Evolutionary conservation across 2,329 filamentous ascomycete genomes (phyloP), one percentile per base, ranked within the genome.

Genomic region (Penicillium sp.): DNA sequence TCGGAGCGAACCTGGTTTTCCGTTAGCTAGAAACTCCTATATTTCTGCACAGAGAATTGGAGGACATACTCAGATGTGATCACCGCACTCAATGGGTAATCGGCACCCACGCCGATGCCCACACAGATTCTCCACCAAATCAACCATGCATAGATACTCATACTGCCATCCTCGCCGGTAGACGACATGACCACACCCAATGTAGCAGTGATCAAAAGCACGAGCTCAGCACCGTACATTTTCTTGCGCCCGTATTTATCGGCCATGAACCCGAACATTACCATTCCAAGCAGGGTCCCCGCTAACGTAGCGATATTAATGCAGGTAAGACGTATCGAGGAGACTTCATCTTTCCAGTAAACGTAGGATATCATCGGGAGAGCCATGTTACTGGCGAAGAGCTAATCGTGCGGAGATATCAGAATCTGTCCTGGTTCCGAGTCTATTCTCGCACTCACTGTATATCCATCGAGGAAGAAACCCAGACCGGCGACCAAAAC

Each of bases 41-140:
- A 28, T 6, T 25, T 3, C 13, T n/a, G 7, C 3, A 6, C 15
- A 15, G 23, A 5, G 23, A n/a, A 1, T 9, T 8, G 10, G 8
- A 23, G 8, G 20, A 63, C 72, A 72, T 78, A 86, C 73, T 87
- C 84, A 0, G 83, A 79, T 0, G 82, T 84, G 29, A 88, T 87
- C 7, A 86, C 80, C 0, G 83, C 83, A 39, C 77, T 81, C 2
- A 87, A 70, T 1, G 84, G 84, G 62, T 87, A 87, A 66, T 87
- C 83, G 13, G 80, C 83, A n/a, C 82, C 82, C 29, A 86, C 82
- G 0, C 81, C 81, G 29, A 78, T 67, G 0, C 76, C 76, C 33
- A 77, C 71, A 20, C 76, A 55, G 33, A 75, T 64, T 49, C 76
- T 67, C 75, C 75, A 79, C 61, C 71, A 73, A 20, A 76, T 63